Evolutionary conservation across 1,284 basidiomycete species (phyloP), one percentile per base, ranked within the genome.

Genomic region (Amylostereum areolatum): DNA sequence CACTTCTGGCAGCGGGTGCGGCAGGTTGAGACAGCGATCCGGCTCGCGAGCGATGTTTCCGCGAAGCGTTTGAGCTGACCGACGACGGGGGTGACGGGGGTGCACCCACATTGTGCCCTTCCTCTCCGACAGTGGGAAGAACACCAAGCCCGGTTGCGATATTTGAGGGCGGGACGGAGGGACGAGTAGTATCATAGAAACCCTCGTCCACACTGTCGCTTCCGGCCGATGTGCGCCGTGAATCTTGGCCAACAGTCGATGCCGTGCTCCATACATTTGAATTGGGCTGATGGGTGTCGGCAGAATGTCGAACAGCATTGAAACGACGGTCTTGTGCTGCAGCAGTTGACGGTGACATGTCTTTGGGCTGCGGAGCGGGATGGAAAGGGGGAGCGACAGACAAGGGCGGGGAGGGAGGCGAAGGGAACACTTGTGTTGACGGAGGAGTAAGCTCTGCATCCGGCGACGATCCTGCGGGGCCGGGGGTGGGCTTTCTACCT

Each of bases 401-500:
- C 27, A 27, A 18, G 7, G 41, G 3, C 10, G 52, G 33, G 5
- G 40, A 40, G 5, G 43, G 30, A 36, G 46, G 31, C 2, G 45
- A 30, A 43, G 41, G 28, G 30, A 27, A 43, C 6, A 29, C 27
- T 43, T 43, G 41, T 27, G 41, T 24, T 6, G 41, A 28, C 6
- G 41, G 6, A 28, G 5, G 12, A 12, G 12, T 11, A n/a, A 11
- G 10, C 61, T 59, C 49, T 50, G 67, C 64, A 43, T 66, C 63
- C 18, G 68, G 54, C 12, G 65, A 65, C 44, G 69, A 70, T 33
- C 67, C 78, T 43, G 79, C 75, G 43, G 83, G 78, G 9, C 83
- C 87, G 1, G 88, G 77, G 1, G 72, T 69, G 41, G 90, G 89
- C 52, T 77, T 80, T 28, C 85, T 78, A 9, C 90, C 91, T 64